Evolutionary conservation across 208 protist species (phyloP).

Genomic region (Trichomonas gallinae): DNA sequence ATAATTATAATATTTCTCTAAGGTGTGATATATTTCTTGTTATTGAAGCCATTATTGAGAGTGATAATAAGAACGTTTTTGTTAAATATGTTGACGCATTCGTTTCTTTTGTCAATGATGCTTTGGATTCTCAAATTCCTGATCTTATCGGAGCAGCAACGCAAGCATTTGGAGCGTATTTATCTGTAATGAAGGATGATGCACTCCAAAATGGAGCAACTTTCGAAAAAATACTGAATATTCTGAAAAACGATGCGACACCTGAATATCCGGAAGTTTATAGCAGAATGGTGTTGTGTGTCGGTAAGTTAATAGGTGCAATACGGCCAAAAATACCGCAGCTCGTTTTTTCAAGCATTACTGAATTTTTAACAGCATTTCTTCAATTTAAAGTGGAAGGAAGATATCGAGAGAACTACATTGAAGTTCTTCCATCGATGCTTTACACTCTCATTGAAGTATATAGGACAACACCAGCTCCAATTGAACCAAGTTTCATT

Average conservation of each 20-base stretch:
- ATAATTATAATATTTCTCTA: not conserved
- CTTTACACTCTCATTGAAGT: not conserved
- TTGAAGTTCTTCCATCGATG: not conserved
- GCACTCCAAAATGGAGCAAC: not conserved
- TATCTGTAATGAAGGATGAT: not conserved
- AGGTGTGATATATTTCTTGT: not conserved
- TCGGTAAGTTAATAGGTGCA: not conserved
- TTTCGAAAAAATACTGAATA: not conserved
- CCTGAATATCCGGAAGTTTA: not conserved
- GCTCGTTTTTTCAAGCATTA: not conserved
- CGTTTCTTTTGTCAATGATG: not conserved
- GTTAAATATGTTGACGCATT: not conserved
- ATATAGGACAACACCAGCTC: not conserved
- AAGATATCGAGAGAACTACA: not conserved
- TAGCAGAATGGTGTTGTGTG: not conserved
- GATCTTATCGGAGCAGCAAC: not conserved
- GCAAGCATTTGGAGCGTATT: not conserved
- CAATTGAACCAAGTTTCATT: not conserved
- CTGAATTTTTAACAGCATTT: not conserved
- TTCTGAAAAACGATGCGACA: not conserved
- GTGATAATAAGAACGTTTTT: not conserved
- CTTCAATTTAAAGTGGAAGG: not conserved
- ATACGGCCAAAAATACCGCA: not conserved
- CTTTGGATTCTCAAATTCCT: not conserved
- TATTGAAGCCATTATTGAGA: not conserved